These are phyloP conservation scores for Suillus ampliporus DNA, from an alignment of 768 basidiomycete genomes.

Conservation along the genomic window DNA sequence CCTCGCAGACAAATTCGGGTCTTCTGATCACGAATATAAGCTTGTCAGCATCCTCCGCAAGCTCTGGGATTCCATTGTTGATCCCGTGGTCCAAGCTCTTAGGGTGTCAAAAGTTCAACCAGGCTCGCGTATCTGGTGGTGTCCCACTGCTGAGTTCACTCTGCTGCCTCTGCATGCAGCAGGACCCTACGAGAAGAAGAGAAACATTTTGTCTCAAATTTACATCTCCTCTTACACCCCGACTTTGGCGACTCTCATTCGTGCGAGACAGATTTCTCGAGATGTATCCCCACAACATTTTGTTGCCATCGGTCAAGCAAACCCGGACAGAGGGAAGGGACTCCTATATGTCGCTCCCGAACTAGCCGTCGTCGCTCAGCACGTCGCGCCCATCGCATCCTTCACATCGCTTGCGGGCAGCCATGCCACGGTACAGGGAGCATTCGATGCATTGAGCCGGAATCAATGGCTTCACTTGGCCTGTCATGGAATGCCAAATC, in stretches of 20 bases:
- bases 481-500: conserved; percentile 21
- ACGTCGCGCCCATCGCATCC: not conserved
- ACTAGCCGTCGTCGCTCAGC: not conserved
- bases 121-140: conserved; percentile 17
- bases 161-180: conserved; percentile 19
- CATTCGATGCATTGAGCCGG: not conserved
- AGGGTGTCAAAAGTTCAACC: not conserved
- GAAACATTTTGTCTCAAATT: not conserved
- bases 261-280: conserved; percentile 13
- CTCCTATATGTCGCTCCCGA: not conserved
- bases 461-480: conserved; percentile 25
- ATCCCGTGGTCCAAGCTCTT: not conserved
- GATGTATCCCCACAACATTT: not conserved
- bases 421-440: not conserved
- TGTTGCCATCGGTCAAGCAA: conserved; percentile 13
- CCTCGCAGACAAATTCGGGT: not conserved
- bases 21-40: not conserved
- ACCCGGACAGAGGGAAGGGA: not conserved
- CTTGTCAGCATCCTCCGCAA: not conserved
- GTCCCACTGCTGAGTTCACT: conserved; percentile 13
- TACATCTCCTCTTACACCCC: conserved; percentile 20
- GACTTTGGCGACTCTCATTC: conserved; percentile 11
- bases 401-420: not conserved
- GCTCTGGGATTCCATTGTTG: conserved; percentile 1
- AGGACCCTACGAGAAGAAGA: conserved; percentile 3